phyloP scores from a whole-genome alignment of 192 early-diverging fungal species.

The Rhizophagus clarus region DNA sequence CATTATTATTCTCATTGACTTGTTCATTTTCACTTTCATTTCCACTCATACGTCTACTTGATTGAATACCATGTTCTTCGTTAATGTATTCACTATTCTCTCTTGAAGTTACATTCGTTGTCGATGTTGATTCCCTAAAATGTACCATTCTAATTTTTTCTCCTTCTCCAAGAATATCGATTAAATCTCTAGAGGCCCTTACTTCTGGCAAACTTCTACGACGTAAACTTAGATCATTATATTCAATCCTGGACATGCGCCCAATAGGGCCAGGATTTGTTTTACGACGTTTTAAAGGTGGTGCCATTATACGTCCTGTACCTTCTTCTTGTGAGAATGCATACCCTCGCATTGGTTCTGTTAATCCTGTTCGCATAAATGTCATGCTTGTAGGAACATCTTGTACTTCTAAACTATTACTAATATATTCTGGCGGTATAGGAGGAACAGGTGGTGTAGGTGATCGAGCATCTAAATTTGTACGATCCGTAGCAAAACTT shows the following conservation, averaged over 20 bases:
- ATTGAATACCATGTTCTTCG: background rate
- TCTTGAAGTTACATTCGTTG: background rate
- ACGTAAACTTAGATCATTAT: background rate
- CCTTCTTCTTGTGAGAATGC: constrained; percentile 34
- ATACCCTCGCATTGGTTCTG: constrained; percentile 29
- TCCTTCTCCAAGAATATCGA: background rate
- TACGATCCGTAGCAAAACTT: constrained; percentile 21
- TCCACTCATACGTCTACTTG: background rate
- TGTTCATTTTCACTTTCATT: background rate
- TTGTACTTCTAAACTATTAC: background rate
- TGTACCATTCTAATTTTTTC: constrained; percentile 16
- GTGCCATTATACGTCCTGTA: constrained; percentile 27
- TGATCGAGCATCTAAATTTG: background rate
- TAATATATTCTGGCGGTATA: too few relatives aligned
- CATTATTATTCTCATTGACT: too few relatives aligned
- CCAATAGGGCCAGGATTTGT: constrained; percentile 25
- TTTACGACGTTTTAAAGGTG: constrained; percentile 38
- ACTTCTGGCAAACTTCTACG: constrained; percentile 15
- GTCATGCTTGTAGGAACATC: constrained; percentile 9
- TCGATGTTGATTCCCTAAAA: background rate
- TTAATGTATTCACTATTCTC: background rate
- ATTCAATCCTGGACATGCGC: background rate
- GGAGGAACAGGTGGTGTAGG: too few relatives aligned
- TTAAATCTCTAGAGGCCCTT: background rate
- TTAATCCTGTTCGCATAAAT: constrained; percentile 28